Evolutionary conservation across 139 green algal genomes (phyloP), one percentile per base, ranked within the genome.

Genomic region (Dunaliella primolecta): DNA sequence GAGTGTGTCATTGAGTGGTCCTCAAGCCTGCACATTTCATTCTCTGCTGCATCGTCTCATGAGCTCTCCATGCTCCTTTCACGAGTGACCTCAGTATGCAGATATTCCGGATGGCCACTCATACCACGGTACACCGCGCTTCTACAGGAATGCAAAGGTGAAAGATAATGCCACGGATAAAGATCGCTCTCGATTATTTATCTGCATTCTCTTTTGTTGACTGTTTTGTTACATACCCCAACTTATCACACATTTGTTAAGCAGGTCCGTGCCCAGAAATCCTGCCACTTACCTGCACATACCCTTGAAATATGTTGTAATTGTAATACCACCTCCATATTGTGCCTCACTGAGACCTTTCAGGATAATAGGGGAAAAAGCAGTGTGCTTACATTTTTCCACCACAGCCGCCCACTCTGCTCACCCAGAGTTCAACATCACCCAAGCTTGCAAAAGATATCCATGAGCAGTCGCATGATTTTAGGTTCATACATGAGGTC

Each of bases 51-150:
- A n/a, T n/a, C n/a, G n/a, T n/a, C n/a, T n/a, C n/a, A n/a, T n/a
- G n/a, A n/a, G n/a, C n/a, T n/a, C 25, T 77, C 27, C 31, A 15
- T 64, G 7, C 30, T 46, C 2, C 30, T 24, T 92, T 1, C n/a
- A n/a, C n/a, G n/a, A n/a, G n/a, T n/a, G n/a, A n/a, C n/a, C n/a
- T n/a, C 90, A 95, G 84, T 92, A 95, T 83, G 95, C 95, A 15
- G 91, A 97, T 81, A 95, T 96, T 27, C 82, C 87, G 1, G 91
- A 98, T 76, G 95, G 95, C 0, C 29, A 72, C 20, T 93, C 84
- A 36, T 97, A 95, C 75, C 86, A 92, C 31, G 94, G 94, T 25
- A 86, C 88, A 0, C 93, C 95, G 0, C 83, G 95, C 3, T 98
- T 89, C 84, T 97, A 97, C 84, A 36, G 79, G 24, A 83, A 90